Percentiles rank a stretch among this genome's conserved stretches.
phyloP scores from a whole-genome alignment of 1,284 basidiomycete species.

The Rhodotorula sp. region DNA sequence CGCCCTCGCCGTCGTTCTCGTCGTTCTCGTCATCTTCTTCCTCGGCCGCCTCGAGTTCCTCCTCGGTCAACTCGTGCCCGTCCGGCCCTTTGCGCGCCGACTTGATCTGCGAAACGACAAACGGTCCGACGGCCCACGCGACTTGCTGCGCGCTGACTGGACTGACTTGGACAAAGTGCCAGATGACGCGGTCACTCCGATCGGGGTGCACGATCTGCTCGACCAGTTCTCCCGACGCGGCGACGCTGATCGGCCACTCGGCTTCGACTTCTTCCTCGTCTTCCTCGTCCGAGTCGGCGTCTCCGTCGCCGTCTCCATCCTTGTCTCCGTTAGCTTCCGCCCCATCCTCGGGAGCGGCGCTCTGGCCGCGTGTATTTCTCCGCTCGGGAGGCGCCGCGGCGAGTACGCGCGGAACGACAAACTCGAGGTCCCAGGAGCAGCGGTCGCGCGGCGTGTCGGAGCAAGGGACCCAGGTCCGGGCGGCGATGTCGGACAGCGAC shows the following conservation, averaged over 20 bases:
- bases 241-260: slow-evolving; percentile 74
- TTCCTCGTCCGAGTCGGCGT: slow-evolving; percentile 56
- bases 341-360: not conserved
- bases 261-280: slow-evolving; percentile 56
- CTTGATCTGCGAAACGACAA: slow-evolving; percentile 74
- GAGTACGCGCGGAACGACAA: slow-evolving; percentile 84
- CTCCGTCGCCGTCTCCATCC: slow-evolving; percentile 16
- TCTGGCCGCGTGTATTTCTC: not conserved
- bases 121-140: slow-evolving; percentile 92
- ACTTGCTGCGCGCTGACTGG: slow-evolving; percentile 94
- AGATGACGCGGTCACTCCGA: slow-evolving; percentile 91
- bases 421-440: slow-evolving; percentile 98
- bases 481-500: slow-evolving; percentile 82
- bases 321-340: slow-evolving; percentile 11
- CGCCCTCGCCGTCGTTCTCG: slow-evolving; percentile 54
- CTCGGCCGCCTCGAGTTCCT: slow-evolving; percentile 12
- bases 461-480: slow-evolving; percentile 96
- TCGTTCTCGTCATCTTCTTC: slow-evolving; percentile 47
- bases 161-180: slow-evolving; percentile 84
- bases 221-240: slow-evolving; percentile 89
- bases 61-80: slow-evolving; percentile 14
- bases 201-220: slow-evolving; percentile 95
- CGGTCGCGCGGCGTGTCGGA: slow-evolving; percentile 93
- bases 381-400: slow-evolving; percentile 50
- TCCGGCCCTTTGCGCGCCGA: slow-evolving; percentile 22